Evolutionary conservation across 2,329 filamentous ascomycete genomes (phyloP).

Genomic region (Aspergillus nomiae): DNA sequence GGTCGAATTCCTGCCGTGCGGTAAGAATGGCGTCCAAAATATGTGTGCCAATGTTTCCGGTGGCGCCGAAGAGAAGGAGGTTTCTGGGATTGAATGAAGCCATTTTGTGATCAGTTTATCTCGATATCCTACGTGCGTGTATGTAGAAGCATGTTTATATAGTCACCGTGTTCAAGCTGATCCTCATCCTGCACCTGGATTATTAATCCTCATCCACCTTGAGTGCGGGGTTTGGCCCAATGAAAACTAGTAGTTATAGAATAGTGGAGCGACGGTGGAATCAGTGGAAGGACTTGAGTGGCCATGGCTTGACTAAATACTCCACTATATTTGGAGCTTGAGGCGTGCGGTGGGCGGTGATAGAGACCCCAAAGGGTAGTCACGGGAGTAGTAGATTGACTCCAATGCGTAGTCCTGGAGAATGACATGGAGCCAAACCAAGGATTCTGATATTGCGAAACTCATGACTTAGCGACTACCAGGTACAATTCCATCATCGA

Average conservation of each 20-base stretch:
- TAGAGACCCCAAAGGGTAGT: too few species aligned
- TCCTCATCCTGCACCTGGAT: not conserved
- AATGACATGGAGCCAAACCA: too few species aligned
- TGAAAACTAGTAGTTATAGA: not conserved
- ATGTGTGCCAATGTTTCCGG: conserved; percentile 33
- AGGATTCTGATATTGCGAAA: too few species aligned
- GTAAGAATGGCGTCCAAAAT: conserved; percentile 55
- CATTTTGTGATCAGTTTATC: not conserved
- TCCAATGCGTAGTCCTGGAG: too few species aligned
- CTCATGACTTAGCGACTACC: too few species aligned
- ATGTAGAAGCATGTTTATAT: not conserved
- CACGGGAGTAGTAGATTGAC: too few species aligned
- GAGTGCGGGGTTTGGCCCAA: not conserved
- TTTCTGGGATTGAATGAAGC: conserved; percentile 6
- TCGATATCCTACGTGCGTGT: not conserved
- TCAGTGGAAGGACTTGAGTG: not conserved
- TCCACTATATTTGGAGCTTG: too few species aligned
- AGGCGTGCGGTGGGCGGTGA: too few species aligned
- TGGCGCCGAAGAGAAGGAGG: conserved; percentile 28
- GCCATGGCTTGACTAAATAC: too few species aligned
- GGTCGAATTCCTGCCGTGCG: conserved; percentile 53
- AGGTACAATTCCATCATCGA: too few species aligned
- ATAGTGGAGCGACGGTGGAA: not conserved
- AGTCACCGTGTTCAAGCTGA: rapidly evolving
- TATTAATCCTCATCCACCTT: not conserved